phyloP scores from a whole-genome alignment of 768 basidiomycete species.

The Tricholoma bakamatsutake region DNA sequence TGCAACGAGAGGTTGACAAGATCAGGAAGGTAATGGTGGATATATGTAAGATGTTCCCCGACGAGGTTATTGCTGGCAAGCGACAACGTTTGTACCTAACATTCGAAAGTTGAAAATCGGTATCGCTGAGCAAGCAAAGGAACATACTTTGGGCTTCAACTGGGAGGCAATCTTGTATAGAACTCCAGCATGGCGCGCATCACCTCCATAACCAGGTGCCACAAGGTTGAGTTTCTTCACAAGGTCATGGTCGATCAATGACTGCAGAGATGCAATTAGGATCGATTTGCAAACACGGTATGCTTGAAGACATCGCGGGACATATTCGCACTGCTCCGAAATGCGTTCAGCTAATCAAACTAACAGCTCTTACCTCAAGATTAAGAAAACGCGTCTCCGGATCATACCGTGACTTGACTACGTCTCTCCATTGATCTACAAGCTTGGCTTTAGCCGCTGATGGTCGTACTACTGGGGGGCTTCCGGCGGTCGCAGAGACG shows the following conservation, averaged over 20 bases:
- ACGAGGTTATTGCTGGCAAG: conserved; percentile 68
- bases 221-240: conserved; percentile 65
- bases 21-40: conserved; percentile 72
- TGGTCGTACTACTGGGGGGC: conserved; percentile 1
- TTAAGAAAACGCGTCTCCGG: conserved; percentile 66
- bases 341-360: conserved; percentile 16
- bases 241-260: conserved; percentile 72
- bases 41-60: conserved; percentile 52
- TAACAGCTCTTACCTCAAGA: conserved; percentile 59
- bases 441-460: conserved; percentile 21
- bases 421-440: conserved; percentile 69
- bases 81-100: conserved; percentile 73
- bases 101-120: conserved; percentile 7
- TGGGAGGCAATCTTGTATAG: conserved; percentile 84
- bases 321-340: conserved; percentile 15
- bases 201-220: conserved; percentile 67
- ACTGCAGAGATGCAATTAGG: conserved; percentile 36
- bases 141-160: conserved; percentile 63
- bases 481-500: conserved; percentile 23
- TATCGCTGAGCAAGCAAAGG: conserved; percentile 1
- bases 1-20: conserved; percentile 77
- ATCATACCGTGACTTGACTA: conserved; percentile 72
- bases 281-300: conserved; percentile 14
- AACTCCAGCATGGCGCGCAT: conserved; percentile 64
- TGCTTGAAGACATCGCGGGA: conserved; percentile 15